Percentiles rank a stretch among this genome's conserved stretches.
Evolutionary conservation across 2,329 filamentous ascomycete species (phyloP).

Genomic region (Alternaria triticina): DNA sequence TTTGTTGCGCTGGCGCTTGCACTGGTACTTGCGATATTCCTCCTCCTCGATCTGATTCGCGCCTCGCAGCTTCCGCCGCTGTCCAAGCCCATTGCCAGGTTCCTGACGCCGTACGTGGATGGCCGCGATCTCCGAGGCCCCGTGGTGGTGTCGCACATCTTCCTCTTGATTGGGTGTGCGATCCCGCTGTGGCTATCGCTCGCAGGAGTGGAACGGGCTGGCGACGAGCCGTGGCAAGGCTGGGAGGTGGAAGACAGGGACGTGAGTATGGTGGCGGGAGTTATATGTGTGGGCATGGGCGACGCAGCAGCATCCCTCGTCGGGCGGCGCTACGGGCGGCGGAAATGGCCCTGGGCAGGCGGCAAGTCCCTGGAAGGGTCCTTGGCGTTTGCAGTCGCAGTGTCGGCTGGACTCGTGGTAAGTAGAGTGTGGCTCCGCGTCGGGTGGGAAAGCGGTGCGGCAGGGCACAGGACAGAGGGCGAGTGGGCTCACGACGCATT

Average conservation of each 20-base stretch:
- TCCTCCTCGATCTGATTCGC: conserved; percentile 86
- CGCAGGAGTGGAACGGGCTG: conserved; percentile 68
- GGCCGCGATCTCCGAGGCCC: conserved; percentile 91
- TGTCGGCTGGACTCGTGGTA: conserved; percentile 73
- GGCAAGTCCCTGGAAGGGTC: conserved; percentile 93
- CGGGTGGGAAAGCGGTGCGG: conserved; percentile 65
- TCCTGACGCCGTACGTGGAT: conserved; percentile 92
- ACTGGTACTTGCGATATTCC: conserved; percentile 80
- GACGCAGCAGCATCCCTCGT: conserved; percentile 92
- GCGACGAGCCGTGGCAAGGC: conserved; percentile 63
- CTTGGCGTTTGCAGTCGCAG: conserved; percentile 79
- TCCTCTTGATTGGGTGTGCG: conserved; percentile 91
- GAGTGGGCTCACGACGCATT: conserved; percentile 29
- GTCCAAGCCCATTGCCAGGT: conserved; percentile 82
- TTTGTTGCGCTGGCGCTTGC: conserved; percentile 82
- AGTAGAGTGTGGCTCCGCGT: conserved; percentile 76
- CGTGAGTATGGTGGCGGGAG: conserved; percentile 87
- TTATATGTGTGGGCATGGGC: conserved; percentile 93
- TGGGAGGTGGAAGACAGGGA: conserved; percentile 79
- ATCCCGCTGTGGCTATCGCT: conserved; percentile 92
- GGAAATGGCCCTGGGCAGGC: conserved; percentile 96
- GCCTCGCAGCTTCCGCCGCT: conserved; percentile 91
- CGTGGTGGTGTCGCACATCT: conserved; percentile 95
- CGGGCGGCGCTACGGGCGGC: conserved; percentile 81
- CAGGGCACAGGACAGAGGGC: conserved; percentile 51